Evolutionary conservation across 1,284 basidiomycete genomes (phyloP), one percentile per base, ranked within the genome.

Genomic region (Ustilago hordei): DNA sequence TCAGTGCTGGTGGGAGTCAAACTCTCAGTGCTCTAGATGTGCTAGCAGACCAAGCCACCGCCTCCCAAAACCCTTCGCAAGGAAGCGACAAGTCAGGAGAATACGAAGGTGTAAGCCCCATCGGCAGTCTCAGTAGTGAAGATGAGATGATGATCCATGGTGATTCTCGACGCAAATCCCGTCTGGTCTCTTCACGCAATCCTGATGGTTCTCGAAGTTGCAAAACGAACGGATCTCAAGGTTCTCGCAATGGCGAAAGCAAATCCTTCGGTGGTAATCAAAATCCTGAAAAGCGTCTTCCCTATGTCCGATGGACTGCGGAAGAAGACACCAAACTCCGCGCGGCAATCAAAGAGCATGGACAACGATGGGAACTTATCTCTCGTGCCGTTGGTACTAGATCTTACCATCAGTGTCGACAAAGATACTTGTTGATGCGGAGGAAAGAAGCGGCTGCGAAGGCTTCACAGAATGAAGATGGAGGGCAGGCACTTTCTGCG

Each of bases 371-470:
- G 84, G 84, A 86, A 55, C 75, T 81, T n/a, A 82, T 86, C 57
- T 83, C 84, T 3, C 79, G 83, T 28, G 82, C 82, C 8, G 84
- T 86, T 8, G 84, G 83, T 8, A 85, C 84, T 12, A 69, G 84
- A 23, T 83, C 84, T 28, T 86, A 86, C 60, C 84, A 86, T 57
- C 84, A 86, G 56, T 86, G 84, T 68, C 80, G 84, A 17, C 84
- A 86, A 71, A 76, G 84, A 35, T 84, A 83, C 60, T 59, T 86
- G 62, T 75, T 86, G n/a, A 84, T 86, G 83, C 71, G 84, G 35
- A 68, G 84, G 45, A 86, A 86, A 36, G 83, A 84, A 53, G 83
- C 83, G 3, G 79, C 81, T 4, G 81, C 81, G 12, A 75, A 75
- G 41, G 72, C 76, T 31, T 50, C 48, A 2, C 66, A 71, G 41